Conservation (phyloP, 495 filamentous ascomycete genomes). For the Trichoderma asperelloides region DNA sequence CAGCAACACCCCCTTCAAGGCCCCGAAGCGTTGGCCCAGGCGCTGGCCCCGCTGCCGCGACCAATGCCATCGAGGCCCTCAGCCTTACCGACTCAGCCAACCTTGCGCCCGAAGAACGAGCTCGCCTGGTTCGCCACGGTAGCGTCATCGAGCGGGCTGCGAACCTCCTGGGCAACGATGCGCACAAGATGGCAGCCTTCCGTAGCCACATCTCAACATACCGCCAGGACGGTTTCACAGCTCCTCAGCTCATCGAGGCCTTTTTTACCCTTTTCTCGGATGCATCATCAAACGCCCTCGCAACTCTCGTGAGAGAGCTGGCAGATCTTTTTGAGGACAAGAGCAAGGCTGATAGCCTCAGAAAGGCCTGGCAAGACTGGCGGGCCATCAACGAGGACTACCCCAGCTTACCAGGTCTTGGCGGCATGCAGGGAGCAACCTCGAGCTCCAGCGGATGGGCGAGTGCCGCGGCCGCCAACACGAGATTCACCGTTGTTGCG, state of each 20-base stretch:
- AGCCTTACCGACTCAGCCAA: slow-evolving; percentile 31
- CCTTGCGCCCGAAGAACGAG: slow-evolving; percentile 66
- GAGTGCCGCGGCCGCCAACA: slow-evolving; percentile 35
- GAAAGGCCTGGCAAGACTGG: slow-evolving; percentile 88
- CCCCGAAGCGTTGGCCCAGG: slow-evolving; percentile 27
- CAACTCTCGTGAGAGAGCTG: slow-evolving; percentile 84
- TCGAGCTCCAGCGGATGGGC: slow-evolving; percentile 44
- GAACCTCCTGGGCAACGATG: slow-evolving; percentile 66
- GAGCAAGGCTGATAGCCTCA: slow-evolving; percentile 57
- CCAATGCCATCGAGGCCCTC: slow-evolving; percentile 29
- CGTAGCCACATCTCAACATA: slow-evolving; percentile 68
- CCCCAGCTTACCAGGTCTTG: slow-evolving; percentile 70
- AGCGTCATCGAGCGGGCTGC: slow-evolving; percentile 80
- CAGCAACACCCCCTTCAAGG: slow-evolving; percentile 13
- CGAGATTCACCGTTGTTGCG: slow-evolving; percentile 24
- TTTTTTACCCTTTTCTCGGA: slow-evolving; percentile 74
- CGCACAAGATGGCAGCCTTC: slow-evolving; percentile 64
- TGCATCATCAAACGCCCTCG: slow-evolving; percentile 64
- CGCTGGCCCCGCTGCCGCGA: slow-evolving; percentile 19
- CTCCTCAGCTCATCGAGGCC: slow-evolving; percentile 68
- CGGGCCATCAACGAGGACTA: slow-evolving; percentile 94
- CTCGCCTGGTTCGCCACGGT: slow-evolving; percentile 62
- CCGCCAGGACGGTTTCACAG: slow-evolving; percentile 53
- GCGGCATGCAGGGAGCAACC: slow-evolving; percentile 45
- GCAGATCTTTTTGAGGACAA: slow-evolving; percentile 88